These are phyloP conservation scores for Musa troglodytarum DNA, from an alignment of 176 grass and related monocot species.

Conservation along the genomic window DNA sequence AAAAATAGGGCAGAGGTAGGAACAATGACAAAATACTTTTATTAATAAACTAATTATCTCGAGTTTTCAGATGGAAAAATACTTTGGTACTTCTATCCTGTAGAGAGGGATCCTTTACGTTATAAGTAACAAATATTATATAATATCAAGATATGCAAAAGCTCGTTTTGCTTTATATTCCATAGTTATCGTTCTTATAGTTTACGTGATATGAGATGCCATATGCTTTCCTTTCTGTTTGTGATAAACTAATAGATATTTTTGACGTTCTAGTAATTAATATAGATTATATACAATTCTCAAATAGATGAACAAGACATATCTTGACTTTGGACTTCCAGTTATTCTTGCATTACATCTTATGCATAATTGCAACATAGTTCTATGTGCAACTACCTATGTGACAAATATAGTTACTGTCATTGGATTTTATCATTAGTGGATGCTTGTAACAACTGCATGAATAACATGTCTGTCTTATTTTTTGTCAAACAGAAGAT, in stretches of 20 bases:
- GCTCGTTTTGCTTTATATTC: background rate
- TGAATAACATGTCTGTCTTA: conserved; percentile 23
- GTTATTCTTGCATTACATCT: background rate
- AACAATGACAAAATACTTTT: background rate
- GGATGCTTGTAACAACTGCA: background rate
- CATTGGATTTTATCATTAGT: too few species aligned
- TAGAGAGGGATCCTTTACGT: background rate
- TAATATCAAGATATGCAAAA: background rate
- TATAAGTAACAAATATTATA: too few species aligned
- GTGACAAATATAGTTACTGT: too few species aligned
- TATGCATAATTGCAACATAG: too few species aligned
- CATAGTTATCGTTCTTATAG: background rate
- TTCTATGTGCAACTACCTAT: too few species aligned
- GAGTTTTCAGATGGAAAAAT: background rate
- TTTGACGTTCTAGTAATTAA: background rate
- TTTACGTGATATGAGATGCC: background rate
- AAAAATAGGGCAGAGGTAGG: conserved; percentile 87
- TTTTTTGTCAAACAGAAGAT: conserved; percentile 56
- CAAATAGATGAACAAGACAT: background rate
- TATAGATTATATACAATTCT: background rate
- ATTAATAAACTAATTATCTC: background rate
- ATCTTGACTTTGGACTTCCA: background rate
- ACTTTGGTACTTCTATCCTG: background rate
- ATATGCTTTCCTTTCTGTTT: background rate
- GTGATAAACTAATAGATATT: background rate